Evolutionary conservation across 2,329 filamentous ascomycete species (phyloP).

Genomic region (Paecilomyces variotii): DNA sequence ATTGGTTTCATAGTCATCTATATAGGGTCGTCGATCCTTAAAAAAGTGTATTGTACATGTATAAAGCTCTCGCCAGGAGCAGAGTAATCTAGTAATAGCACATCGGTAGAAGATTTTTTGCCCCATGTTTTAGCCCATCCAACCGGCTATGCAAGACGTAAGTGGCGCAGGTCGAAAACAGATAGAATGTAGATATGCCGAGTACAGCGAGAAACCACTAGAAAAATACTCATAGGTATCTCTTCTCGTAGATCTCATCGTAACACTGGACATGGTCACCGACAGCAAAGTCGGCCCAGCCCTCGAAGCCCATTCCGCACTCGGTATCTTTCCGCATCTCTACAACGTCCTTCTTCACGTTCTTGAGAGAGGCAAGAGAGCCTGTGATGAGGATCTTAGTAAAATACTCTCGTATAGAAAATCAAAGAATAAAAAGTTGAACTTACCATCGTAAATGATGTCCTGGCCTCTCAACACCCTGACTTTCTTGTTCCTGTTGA

Average conservation of each 20-base stretch:
- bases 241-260: constrained; percentile 68
- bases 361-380: constrained; percentile 71
- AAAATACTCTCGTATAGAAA: neutral
- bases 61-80: neutral
- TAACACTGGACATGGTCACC: constrained; percentile 87
- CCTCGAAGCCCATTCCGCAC: constrained; percentile 79
- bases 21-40: neutral
- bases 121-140: neutral
- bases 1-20: neutral
- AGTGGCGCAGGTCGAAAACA: neutral
- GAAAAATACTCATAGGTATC: constrained; percentile 34
- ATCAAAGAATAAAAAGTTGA: constrained; percentile 4
- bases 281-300: constrained; percentile 66
- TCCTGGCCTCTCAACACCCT: constrained; percentile 64
- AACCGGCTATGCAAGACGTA: neutral
- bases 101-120: neutral
- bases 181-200: neutral
- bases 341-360: constrained; percentile 81
- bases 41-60: neutral
- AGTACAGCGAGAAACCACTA: neutral
- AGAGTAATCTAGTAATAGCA: neutral
- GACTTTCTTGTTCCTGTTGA: constrained; percentile 57
- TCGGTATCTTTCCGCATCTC: constrained; percentile 92
- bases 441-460: constrained; percentile 73
- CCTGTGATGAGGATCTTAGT: constrained; percentile 44